Evolutionary conservation across 768 basidiomycete genomes (phyloP).

Genomic region (Kwoniella europaea): DNA sequence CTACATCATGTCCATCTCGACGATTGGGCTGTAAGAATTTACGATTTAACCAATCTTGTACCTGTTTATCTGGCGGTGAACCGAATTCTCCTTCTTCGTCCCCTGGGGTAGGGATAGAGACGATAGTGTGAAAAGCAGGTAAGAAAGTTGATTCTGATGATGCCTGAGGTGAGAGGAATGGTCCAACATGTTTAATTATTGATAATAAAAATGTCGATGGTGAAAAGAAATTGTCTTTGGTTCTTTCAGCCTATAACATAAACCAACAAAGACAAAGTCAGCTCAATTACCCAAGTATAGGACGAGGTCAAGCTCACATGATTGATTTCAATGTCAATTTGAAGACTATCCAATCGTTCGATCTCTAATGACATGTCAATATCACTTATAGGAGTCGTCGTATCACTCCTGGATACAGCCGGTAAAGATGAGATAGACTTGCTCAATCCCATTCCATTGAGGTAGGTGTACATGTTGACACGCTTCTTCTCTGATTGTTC

Average conservation of each 20-base stretch:
- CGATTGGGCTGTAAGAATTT: conserved; percentile 32
- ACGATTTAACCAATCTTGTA: conserved; percentile 38
- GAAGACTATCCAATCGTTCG: conserved; percentile 38
- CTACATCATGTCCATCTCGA: conserved; percentile 1
- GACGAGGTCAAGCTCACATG: conserved; percentile 25
- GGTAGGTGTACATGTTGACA: conserved; percentile 22
- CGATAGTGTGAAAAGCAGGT: conserved; percentile 13
- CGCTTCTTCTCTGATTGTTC: conserved; percentile 25
- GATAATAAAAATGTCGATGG: conserved; percentile 43
- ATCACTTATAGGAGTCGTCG: conserved; percentile 68
- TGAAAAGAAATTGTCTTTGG: conserved; percentile 42
- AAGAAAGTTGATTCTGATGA: neutral
- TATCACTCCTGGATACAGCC: conserved; percentile 20
- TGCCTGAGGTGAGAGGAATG: conserved; percentile 22
- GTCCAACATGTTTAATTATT: conserved; percentile 37
- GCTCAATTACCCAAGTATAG: neutral
- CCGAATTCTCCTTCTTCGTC: conserved; percentile 21
- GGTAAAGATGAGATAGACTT: neutral
- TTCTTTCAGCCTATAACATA: conserved; percentile 33
- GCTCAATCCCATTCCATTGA: conserved; percentile 41
- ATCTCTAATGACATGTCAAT: conserved; percentile 50
- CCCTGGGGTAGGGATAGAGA: conserved; percentile 21
- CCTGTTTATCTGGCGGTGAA: conserved; percentile 25
- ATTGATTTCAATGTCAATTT: conserved; percentile 39
- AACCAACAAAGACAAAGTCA: neutral